phyloP scores from a whole-genome alignment of 495 filamentous ascomycete species.

The Amniculicola lignicola region DNA sequence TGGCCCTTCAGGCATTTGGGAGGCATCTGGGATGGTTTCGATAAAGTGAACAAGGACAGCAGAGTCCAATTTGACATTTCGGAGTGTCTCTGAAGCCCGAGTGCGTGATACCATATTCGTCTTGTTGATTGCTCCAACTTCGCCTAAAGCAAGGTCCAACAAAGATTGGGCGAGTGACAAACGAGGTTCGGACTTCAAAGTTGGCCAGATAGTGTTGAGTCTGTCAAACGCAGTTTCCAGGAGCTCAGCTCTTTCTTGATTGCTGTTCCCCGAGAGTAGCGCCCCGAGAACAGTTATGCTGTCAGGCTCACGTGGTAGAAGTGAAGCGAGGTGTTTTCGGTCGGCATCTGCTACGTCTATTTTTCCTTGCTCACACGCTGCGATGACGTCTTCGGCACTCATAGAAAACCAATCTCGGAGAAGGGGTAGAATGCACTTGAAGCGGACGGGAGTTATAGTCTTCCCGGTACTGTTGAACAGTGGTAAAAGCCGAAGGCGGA shows the following conservation, averaged over 20 bases:
- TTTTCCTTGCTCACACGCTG: conserved; percentile 54
- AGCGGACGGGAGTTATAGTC: conserved; percentile 61
- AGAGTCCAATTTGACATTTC: conserved; percentile 65
- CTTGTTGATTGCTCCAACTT: conserved; percentile 5
- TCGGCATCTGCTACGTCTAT: conserved; percentile 61
- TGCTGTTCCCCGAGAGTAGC: conserved; percentile 34
- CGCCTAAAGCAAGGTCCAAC: conserved; percentile 50
- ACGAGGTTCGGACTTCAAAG: conserved; percentile 62
- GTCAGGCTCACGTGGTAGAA: conserved; percentile 64
- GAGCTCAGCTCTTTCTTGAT: conserved; percentile 46
- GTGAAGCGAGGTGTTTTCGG: conserved; percentile 54
- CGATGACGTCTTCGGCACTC: conserved; percentile 43
- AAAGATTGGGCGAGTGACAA: conserved; percentile 58
- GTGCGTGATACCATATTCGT: neutral
- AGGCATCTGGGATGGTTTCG: conserved; percentile 62
- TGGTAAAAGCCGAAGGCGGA: conserved; percentile 67
- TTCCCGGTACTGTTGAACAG: conserved; percentile 69
- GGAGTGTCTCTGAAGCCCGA: conserved; percentile 56
- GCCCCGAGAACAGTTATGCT: conserved; percentile 59
- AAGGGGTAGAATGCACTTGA: conserved; percentile 65
- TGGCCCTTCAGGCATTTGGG: conserved; percentile 60
- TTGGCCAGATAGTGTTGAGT: conserved; percentile 66
- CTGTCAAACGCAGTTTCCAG: conserved; percentile 60
- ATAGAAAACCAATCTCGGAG: conserved; percentile 63
- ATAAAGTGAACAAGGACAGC: conserved; percentile 66